These are phyloP conservation scores for Corynascus novoguineensis DNA, from an alignment of 495 filamentous ascomycete genomes.

Conservation along the genomic window DNA sequence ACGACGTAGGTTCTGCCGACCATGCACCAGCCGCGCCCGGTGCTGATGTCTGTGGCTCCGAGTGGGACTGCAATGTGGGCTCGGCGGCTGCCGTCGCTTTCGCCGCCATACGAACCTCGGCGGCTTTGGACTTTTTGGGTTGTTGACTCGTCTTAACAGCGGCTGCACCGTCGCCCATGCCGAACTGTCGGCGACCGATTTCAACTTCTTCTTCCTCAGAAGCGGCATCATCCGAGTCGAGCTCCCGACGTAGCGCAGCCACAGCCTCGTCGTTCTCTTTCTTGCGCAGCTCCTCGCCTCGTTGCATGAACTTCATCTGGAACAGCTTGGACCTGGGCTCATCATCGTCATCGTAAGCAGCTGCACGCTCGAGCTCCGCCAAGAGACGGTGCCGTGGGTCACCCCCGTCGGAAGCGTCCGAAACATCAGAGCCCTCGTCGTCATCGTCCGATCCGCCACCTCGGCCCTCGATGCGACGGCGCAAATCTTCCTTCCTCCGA, in stretches of 20 bases:
- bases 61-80: background rate
- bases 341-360: conserved; percentile 31
- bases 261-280: conserved; percentile 75
- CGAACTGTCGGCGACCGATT: conserved; percentile 62
- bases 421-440: conserved; percentile 48
- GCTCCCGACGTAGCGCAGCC: conserved; percentile 66
- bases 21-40: conserved; percentile 11
- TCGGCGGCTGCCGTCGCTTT: background rate
- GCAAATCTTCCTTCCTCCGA: conserved; percentile 76
- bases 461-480: conserved; percentile 77
- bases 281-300: conserved; percentile 70
- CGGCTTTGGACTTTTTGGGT: conserved; percentile 12
- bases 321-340: conserved; percentile 48
- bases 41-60: background rate
- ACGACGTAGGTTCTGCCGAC: conserved; percentile 8
- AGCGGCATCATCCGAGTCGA: conserved; percentile 50
- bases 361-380: conserved; percentile 50
- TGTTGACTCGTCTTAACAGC: conserved; percentile 13
- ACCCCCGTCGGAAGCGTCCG: conserved; percentile 48
- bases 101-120: background rate
- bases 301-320: conserved; percentile 88
- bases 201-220: conserved; percentile 57
- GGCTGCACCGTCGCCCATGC: conserved; percentile 34
- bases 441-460: conserved; percentile 48
- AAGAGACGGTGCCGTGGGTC: conserved; percentile 55